Evolutionary conservation across 805 yeast genomes (phyloP).

Genomic region (Ogataea salicorniae): DNA sequence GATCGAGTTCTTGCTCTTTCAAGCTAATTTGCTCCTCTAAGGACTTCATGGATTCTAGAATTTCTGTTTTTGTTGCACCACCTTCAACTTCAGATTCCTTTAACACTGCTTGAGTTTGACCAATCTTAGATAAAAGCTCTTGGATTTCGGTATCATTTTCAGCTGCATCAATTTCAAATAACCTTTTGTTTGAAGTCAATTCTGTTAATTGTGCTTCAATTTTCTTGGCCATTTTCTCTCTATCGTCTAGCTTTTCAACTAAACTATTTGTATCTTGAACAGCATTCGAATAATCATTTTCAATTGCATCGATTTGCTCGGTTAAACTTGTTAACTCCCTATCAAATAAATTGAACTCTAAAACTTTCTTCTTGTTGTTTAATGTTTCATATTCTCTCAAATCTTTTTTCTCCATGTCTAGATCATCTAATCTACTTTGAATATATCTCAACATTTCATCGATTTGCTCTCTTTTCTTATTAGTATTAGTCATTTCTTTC

Average conservation of each 20-base stretch:
- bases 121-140: conserved; percentile 43
- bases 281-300: conserved; percentile 47
- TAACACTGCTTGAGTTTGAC: conserved; percentile 44
- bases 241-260: conserved; percentile 50
- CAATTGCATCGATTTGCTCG: conserved; percentile 55
- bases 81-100: conserved; percentile 37
- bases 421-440: conserved; percentile 66
- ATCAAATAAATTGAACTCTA: conserved; percentile 72
- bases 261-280: conserved; percentile 50
- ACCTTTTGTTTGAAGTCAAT: conserved; percentile 43
- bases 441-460: conserved; percentile 68
- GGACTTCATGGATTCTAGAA: conserved; percentile 16
- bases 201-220: conserved; percentile 42
- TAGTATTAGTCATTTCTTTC: conserved; percentile 73
- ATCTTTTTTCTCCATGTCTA: conserved; percentile 76
- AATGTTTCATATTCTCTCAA: conserved; percentile 62
- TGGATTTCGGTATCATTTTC: conserved; percentile 47
- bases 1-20: conserved; percentile 34
- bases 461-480: conserved; percentile 62
- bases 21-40: conserved; percentile 27
- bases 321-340: conserved; percentile 65
- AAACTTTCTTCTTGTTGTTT: conserved; percentile 62
- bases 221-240: conserved; percentile 48
- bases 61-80: conserved; percentile 20
- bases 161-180: conserved; percentile 49